phyloP scores from a whole-genome alignment of 495 filamentous ascomycete genomes.

The Penicillium lagena region DNA sequence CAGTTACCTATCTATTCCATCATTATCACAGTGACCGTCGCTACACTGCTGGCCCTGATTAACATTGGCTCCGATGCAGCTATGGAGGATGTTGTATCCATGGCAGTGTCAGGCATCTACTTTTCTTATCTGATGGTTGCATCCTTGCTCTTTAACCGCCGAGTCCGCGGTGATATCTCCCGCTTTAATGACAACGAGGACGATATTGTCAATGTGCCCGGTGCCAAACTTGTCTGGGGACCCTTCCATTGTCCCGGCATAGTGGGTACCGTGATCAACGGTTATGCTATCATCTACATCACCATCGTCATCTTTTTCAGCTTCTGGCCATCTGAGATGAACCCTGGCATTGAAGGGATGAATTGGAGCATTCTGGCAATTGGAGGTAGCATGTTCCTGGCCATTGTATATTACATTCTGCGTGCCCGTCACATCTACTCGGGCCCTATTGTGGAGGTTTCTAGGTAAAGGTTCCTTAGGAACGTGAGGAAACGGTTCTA shows the following conservation, averaged over 20 bases:
- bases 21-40: conserved; percentile 19
- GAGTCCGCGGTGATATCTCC: conserved; percentile 13
- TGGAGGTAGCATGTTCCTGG: conserved; percentile 23
- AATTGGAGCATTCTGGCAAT: conserved; percentile 42
- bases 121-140: conserved; percentile 32
- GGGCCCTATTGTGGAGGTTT: conserved; percentile 21
- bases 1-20: conserved; percentile 18
- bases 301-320: conserved; percentile 32
- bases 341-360: conserved; percentile 31
- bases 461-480: not conserved
- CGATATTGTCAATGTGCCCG: conserved; percentile 12
- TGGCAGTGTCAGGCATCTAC: conserved; percentile 31
- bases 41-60: conserved; percentile 32
- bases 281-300: conserved; percentile 27
- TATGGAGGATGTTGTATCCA: conserved; percentile 36
- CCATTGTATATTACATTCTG: conserved; percentile 25
- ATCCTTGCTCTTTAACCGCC: conserved; percentile 37
- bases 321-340: conserved; percentile 35
- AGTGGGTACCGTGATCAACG: conserved; percentile 38
- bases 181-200: conserved; percentile 8
- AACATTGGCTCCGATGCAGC: conserved; percentile 36
- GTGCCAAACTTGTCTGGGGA: conserved; percentile 36
- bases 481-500: no score
- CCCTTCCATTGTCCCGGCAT: conserved; percentile 41
- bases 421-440: conserved; percentile 18